These are phyloP conservation scores for Tubosaeta brunneosetosa DNA, from an alignment of 768 basidiomycete genomes.

Conservation along the genomic window DNA sequence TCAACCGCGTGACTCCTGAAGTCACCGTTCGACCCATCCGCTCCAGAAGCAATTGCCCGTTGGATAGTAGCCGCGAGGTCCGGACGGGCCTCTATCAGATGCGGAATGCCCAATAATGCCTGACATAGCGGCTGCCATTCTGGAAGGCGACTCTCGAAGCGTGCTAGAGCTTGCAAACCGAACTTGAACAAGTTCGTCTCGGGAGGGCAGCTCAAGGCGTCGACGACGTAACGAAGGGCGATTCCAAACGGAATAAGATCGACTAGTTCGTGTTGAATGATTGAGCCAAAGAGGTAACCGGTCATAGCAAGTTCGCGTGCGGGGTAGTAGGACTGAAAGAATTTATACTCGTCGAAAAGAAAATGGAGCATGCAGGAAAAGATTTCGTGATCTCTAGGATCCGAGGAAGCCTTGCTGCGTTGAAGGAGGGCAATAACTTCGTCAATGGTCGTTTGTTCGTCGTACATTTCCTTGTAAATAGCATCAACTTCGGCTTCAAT, in stretches of 20 bases:
- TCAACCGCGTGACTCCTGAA: slow-evolving; percentile 38
- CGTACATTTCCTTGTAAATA: slow-evolving; percentile 98
- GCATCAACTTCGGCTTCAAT: slow-evolving; percentile 91
- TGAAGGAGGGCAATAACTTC: slow-evolving; percentile 88
- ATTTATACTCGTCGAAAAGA: slow-evolving; percentile 99
- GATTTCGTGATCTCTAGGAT: slow-evolving; percentile 85
- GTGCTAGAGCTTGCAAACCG: slow-evolving; percentile 82
- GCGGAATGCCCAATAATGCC: slow-evolving; percentile 80
- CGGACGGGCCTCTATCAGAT: slow-evolving; percentile 80
- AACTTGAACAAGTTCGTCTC: slow-evolving; percentile 95
- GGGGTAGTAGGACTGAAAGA: slow-evolving; percentile 96
- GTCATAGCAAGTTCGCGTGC: slow-evolving; percentile 93
- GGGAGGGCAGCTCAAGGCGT: slow-evolving; percentile 86
- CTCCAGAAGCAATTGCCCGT: slow-evolving; percentile 55
- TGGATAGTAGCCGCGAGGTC: slow-evolving; percentile 71
- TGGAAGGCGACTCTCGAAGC: slow-evolving; percentile 80
- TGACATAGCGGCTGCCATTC: slow-evolving; percentile 95
- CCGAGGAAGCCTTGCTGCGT: slow-evolving; percentile 76
- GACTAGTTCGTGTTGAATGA: slow-evolving; percentile 90
- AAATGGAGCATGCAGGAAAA: slow-evolving; percentile 99
- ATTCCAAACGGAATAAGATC: slow-evolving; percentile 94
- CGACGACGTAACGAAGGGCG: slow-evolving; percentile 93
- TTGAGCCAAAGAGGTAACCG: slow-evolving; percentile 90
- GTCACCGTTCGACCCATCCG: slow-evolving; percentile 42
- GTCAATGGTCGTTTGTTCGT: slow-evolving; percentile 90